Percentiles rank a stretch among this genome's conserved stretches.
Conservation (phyloP, 164 flowering plant species). For the Magnolia changhungtana region DNA sequence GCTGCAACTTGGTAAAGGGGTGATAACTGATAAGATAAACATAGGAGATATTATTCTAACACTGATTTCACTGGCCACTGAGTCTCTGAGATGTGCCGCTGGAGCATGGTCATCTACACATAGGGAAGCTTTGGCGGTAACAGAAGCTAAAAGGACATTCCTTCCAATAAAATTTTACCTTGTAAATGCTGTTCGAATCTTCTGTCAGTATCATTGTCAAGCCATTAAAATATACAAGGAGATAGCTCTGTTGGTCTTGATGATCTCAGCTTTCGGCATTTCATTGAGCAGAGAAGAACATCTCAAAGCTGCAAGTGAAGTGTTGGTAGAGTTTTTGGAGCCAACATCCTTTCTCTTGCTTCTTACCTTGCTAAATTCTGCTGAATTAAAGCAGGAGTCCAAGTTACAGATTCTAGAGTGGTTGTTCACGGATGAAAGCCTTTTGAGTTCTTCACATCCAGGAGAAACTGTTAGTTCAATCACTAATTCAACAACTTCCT, state of each 20-base stretch:
- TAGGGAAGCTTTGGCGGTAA: slow-evolving; percentile 39
- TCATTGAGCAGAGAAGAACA: slow-evolving; percentile 44
- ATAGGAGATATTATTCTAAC: slow-evolving; percentile 53
- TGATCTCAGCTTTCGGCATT: slow-evolving; percentile 50
- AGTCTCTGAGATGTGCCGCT: slow-evolving; percentile 59
- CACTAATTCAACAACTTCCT: slow-evolving; percentile 10
- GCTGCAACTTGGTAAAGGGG: slow-evolving; percentile 69
- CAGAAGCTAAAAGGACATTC: slow-evolving; percentile 75
- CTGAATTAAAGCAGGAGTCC: slow-evolving; percentile 40
- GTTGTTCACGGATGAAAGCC: slow-evolving; percentile 40
- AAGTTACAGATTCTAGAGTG: slow-evolving; percentile 63
- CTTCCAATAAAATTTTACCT: slow-evolving; percentile 84
- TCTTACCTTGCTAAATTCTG: slow-evolving; percentile 59
- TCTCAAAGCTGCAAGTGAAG: slow-evolving; percentile 56
- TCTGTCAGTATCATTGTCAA: slow-evolving; percentile 58
- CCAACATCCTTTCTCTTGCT: slow-evolving; percentile 63
- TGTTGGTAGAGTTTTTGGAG: slow-evolving; percentile 62
- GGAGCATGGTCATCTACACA: slow-evolving; percentile 53
- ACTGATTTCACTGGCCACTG: slow-evolving; percentile 64
- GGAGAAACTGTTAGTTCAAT: slow-evolving; percentile 11
- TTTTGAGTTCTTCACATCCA: slow-evolving; percentile 8
- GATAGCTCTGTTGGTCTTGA: slow-evolving; percentile 46
- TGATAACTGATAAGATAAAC: slow-evolving; percentile 46
- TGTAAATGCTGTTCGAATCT: slow-evolving; percentile 71
- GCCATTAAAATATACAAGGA: slow-evolving; percentile 52